Conservation (phyloP, 495 filamentous ascomycete species). For the Penicillium fimorum region DNA sequence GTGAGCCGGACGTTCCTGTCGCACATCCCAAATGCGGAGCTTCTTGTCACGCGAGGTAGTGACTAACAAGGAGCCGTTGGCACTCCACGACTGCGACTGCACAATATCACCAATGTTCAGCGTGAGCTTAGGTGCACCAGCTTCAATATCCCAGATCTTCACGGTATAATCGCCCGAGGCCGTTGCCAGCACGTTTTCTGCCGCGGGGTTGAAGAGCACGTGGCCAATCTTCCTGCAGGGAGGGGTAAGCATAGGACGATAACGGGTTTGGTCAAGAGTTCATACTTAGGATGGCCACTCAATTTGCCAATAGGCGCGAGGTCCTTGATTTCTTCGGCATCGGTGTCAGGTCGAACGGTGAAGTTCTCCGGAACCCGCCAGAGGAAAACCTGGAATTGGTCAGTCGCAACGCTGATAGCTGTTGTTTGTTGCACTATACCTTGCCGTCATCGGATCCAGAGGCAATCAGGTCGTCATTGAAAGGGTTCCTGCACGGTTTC, state of each 20-base stretch:
- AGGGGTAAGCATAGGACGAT: constrained; percentile 14
- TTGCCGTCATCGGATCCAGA: constrained; percentile 96
- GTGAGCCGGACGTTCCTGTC: constrained; percentile 84
- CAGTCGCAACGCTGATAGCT: constrained; percentile 12
- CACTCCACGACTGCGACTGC: constrained; percentile 94
- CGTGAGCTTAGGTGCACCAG: constrained; percentile 67
- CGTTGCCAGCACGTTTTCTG: constrained; percentile 92
- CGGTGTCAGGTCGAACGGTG: constrained; percentile 75
- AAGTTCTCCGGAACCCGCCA: constrained; percentile 94
- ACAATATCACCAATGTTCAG: constrained; percentile 88
- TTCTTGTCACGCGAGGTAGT: constrained; percentile 98
- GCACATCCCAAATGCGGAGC: constrained; percentile 92
- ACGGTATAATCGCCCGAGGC: constrained; percentile 93
- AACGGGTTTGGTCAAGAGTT: background rate
- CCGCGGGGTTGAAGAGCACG: constrained; percentile 95
- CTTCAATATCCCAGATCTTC: constrained; percentile 92
- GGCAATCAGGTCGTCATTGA: constrained; percentile 88
- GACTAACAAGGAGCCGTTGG: constrained; percentile 81
- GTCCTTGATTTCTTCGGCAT: constrained; percentile 69
- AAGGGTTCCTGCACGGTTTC: constrained; percentile 72
- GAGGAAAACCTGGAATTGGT: constrained; percentile 65
- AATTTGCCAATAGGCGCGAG: constrained; percentile 78
- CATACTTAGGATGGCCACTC: constrained; percentile 60
- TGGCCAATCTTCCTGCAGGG: constrained; percentile 83
- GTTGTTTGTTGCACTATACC: constrained; percentile 39